phyloP scores from a whole-genome alignment of 129 eudicot genomes.

The Mikania micrantha region DNA sequence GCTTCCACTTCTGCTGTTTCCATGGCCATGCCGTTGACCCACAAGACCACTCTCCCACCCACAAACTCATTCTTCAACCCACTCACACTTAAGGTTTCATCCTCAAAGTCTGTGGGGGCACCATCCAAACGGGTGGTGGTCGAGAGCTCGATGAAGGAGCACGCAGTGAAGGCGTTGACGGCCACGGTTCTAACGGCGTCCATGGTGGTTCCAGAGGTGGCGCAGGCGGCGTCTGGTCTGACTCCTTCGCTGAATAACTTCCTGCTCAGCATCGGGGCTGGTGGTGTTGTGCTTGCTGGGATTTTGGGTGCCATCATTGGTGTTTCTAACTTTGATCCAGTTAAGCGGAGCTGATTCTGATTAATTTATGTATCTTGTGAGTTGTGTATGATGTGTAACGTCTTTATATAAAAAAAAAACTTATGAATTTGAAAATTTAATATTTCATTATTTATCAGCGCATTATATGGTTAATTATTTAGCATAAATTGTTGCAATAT shows the following conservation, averaged over 20 bases:
- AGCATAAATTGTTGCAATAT: too few species aligned
- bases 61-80: constrained; percentile 40
- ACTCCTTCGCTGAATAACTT: constrained; percentile 82
- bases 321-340: constrained; percentile 86
- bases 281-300: constrained; percentile 58
- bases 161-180: constrained; percentile 59
- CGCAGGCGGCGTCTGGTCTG: constrained; percentile 68
- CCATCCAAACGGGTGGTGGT: constrained; percentile 23
- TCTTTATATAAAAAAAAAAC: too few species aligned
- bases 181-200: constrained; percentile 82
- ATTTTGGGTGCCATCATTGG: constrained; percentile 61
- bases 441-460: too few species aligned
- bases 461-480: too few species aligned
- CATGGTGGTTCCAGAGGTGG: constrained; percentile 77
- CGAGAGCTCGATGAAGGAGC: constrained; percentile 70
- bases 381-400: background rate
- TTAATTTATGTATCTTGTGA: too few species aligned
- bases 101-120: background rate
- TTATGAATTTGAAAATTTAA: too few species aligned
- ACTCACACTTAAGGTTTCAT: constrained; percentile 18
- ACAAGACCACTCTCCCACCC: constrained; percentile 20
- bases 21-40: constrained; percentile 9
- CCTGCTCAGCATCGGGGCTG: constrained; percentile 80
- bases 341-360: constrained; percentile 41
- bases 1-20: background rate